phyloP scores from a whole-genome alignment of 768 basidiomycete genomes.

The Trichaptum fuscoviolaceum region DNA sequence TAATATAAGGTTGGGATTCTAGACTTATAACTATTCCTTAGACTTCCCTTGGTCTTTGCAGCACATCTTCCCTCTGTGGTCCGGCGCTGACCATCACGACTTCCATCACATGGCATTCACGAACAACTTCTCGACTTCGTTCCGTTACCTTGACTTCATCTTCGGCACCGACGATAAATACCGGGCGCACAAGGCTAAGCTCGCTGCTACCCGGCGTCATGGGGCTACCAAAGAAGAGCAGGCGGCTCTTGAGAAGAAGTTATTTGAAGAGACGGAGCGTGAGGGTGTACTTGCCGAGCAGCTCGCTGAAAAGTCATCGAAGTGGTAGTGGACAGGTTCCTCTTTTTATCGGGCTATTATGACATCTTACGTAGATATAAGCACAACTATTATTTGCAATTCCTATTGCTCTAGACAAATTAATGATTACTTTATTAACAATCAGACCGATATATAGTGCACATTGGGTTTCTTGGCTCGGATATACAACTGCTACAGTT shows the following conservation, averaged over 20 bases:
- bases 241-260: slow-evolving; percentile 50
- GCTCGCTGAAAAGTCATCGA: slow-evolving; percentile 23
- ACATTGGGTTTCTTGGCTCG: not conserved
- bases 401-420: not conserved
- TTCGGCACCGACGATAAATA: slow-evolving; percentile 93
- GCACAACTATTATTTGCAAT: not conserved
- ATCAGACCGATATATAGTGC: not conserved
- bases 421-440: not conserved
- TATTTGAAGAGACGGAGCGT: slow-evolving; percentile 65
- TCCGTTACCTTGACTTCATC: slow-evolving; percentile 89
- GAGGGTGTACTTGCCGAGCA: slow-evolving; percentile 72
- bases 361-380: not conserved
- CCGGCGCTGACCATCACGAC: slow-evolving; percentile 95
- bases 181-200: slow-evolving; percentile 64
- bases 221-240: slow-evolving; percentile 48
- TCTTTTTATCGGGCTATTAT: not conserved
- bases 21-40: slow-evolving; percentile 20
- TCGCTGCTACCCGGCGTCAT: slow-evolving; percentile 61
- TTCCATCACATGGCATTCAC: slow-evolving; percentile 98
- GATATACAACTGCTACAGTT: not conserved
- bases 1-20: not conserved
- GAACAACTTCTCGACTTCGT: slow-evolving; percentile 91
- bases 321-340: not conserved
- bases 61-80: slow-evolving; percentile 92
- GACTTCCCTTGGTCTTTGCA: slow-evolving; percentile 98